These are phyloP conservation scores for Coniochaeta sp. DNA, from an alignment of 2,329 filamentous ascomycete genomes.

Conservation along the genomic window DNA sequence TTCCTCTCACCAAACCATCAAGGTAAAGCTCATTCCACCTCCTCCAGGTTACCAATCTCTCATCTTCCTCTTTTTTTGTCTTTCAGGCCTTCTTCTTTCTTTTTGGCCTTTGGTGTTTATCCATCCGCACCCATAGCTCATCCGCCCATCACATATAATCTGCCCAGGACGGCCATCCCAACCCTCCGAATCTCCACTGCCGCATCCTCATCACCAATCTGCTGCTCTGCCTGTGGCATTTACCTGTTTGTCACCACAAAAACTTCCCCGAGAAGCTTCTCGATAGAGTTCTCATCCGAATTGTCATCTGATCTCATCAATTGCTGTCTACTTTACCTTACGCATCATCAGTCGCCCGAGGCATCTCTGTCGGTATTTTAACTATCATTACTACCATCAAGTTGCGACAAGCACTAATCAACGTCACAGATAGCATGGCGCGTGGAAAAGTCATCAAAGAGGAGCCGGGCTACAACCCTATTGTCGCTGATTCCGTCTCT, in stretches of 20 bases:
- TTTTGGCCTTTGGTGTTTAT: background rate
- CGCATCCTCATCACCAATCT: too few species aligned
- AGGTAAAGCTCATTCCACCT: background rate
- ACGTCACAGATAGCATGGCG: background rate
- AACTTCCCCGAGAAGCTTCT: too few species aligned
- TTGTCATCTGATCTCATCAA: too few species aligned
- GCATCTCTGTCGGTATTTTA: too few species aligned
- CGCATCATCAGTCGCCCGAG: too few species aligned
- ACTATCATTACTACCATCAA: background rate
- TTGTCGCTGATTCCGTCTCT: background rate
- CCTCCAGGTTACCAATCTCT: background rate
- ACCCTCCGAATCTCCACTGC: too few species aligned
- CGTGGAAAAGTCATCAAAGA: background rate
- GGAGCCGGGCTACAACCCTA: background rate
- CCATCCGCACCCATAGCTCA: background rate
- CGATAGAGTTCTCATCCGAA: too few species aligned
- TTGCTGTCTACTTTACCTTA: too few species aligned
- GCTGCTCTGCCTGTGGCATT: too few species aligned
- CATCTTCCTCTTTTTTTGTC: background rate
- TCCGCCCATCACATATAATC: too few species aligned
- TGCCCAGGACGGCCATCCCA: too few species aligned
- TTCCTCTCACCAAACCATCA: background rate
- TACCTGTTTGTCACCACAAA: too few species aligned
- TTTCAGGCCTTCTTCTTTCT: background rate
- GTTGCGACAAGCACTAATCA: background rate